A percentile compares a stretch with the other conserved stretches of the same genome.
These are phyloP conservation scores for Senna tora DNA, from an alignment of 306 rosid species.

Conservation along the genomic window DNA sequence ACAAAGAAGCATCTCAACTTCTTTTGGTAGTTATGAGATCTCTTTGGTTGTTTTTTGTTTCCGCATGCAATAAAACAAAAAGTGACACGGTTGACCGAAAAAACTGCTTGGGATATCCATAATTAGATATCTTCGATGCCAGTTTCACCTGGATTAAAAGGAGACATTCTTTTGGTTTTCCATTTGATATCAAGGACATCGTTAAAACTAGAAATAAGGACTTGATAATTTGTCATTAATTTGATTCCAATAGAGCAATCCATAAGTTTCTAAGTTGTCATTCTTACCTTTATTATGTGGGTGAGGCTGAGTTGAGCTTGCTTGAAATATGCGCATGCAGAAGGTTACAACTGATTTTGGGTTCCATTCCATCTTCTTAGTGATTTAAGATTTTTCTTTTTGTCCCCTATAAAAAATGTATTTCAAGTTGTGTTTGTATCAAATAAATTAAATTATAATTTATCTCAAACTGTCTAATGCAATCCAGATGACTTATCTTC, in stretches of 20 bases:
- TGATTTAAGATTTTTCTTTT: conserved; percentile 14
- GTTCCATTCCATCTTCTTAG: conserved; percentile 1
- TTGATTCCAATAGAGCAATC: not conserved
- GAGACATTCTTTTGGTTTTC: too few relatives aligned
- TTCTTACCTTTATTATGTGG: not conserved
- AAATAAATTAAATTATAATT: conserved; percentile 7
- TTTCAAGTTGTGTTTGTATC: not conserved
- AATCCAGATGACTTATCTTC: conserved; percentile 23
- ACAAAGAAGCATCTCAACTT: not conserved
- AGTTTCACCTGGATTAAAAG: not conserved
- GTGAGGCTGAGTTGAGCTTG: not conserved
- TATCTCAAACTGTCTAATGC: conserved; percentile 12
- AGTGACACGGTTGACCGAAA: not conserved
- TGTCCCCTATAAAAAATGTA: not conserved
- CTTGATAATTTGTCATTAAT: not conserved
- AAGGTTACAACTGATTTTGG: not conserved
- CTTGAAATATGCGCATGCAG: not conserved
- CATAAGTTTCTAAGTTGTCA: not conserved
- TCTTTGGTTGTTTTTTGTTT: conserved; percentile 13
- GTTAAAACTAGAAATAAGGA: not conserved
- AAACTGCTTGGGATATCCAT: not conserved
- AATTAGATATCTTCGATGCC: not conserved
- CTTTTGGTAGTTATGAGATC: not conserved
- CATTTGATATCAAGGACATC: not conserved
- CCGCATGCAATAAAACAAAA: not conserved